Base-by-base conservation (phyloP, 768 basidiomycete species). In the Hericium erinaceus region DNA sequence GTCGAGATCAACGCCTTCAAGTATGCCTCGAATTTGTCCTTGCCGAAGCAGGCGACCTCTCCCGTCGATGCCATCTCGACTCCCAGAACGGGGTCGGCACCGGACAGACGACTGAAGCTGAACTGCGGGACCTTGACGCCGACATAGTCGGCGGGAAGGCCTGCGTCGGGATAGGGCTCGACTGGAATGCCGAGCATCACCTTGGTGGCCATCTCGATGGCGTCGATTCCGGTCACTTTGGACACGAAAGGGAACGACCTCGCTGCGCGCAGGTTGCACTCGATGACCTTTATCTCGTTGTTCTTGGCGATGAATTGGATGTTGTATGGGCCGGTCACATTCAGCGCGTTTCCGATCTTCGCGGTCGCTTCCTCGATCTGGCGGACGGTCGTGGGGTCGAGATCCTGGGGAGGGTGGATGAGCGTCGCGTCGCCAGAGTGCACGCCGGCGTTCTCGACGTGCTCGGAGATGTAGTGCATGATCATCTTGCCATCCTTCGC, bases 11-110 rank as follows among this genome's bases (percentile, higher is more conserved):
- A 78, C 1, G 92, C 95, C 75, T 99, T 99, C 67, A 98, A 77
- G 70, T 98, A 99, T 4, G 97, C 97, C 69, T 99, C 97, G 69
- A 95, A 98, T 73, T 95, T 97, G 76, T 99, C 89, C 62, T 80
- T 85, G 7, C 97, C 97, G 71, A 99, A 99, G 74, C 95, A 98
- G 16, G 97, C 97, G 24, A 99, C 97, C 70, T 99, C 97, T 58
- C 97, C 97, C 0, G 95, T 99, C 16, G 97, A 98, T 15, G 97
- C 97, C 97, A 99, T 99, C 76, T 99, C 97, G 46, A 98, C 95
- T 66, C 97, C 95, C 12, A 98, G 81, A 7, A 98, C 88, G 18
- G 97, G 97, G 69, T 99, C 97, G 18, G 97, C 97, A 24, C 97
- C 97, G 18, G 92, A 95, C 39, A 99, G 75, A 46, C 97, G 85